These are phyloP conservation scores for Penicillium waksmanii DNA, from an alignment of 495 filamentous ascomycete genomes.

Conservation along the genomic window DNA sequence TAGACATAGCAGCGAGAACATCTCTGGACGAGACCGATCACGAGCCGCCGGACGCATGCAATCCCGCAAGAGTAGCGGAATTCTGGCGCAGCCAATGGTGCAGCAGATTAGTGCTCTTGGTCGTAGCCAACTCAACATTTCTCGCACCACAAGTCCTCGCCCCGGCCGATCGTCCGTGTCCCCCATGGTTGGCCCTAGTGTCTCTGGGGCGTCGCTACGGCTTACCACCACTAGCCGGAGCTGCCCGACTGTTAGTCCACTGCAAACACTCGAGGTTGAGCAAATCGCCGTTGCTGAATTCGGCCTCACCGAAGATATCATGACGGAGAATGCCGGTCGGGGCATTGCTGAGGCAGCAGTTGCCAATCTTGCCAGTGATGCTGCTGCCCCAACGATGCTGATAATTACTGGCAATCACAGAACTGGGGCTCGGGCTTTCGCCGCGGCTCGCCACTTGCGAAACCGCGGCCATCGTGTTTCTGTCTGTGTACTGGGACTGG, in stretches of 20 bases:
- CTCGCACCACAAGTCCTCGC: conserved; percentile 49
- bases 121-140: conserved; percentile 42
- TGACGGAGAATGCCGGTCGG: conserved; percentile 87
- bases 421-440: conserved; percentile 79
- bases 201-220: conserved; percentile 44
- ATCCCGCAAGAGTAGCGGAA: conserved; percentile 64
- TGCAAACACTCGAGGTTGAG: conserved; percentile 89
- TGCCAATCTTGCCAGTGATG: conserved; percentile 51
- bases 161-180: conserved; percentile 42
- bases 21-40: conserved; percentile 58
- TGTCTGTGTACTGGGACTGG: conserved; percentile 80
- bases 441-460: conserved; percentile 82
- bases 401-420: conserved; percentile 88
- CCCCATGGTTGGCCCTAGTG: conserved; percentile 39
- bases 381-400: conserved; percentile 66
- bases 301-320: conserved; percentile 83
- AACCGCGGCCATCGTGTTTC: conserved; percentile 79
- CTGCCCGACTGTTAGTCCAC: conserved; percentile 78
- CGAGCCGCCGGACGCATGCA: conserved; percentile 50
- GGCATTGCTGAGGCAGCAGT: conserved; percentile 85
- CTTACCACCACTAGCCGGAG: conserved; percentile 65
- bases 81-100: conserved; percentile 41
- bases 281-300: conserved; percentile 82
- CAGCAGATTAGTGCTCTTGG: conserved; percentile 41
- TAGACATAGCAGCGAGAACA: conserved; percentile 57